Conservation (phyloP, 2,329 filamentous ascomycete genomes). For the Venturia nashicola region DNA sequence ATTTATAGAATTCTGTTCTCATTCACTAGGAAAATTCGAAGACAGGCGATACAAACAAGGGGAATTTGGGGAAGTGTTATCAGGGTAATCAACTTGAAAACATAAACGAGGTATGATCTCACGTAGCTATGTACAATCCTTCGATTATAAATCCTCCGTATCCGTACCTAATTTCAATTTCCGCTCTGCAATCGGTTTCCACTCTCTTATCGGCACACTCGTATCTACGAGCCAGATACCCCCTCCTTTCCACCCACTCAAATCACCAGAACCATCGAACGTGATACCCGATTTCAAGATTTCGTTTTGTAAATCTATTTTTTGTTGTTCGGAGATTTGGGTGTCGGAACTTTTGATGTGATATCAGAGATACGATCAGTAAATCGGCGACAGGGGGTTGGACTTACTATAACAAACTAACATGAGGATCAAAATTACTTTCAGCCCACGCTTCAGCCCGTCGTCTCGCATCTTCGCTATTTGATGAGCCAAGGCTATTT, state of each 20-base stretch:
- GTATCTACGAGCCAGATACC: constrained; percentile 6
- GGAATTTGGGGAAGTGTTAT: no score
- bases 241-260: constrained; percentile 7
- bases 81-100: no score
- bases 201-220: not conserved
- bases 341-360: not conserved
- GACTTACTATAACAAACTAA: constrained; percentile 3
- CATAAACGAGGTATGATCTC: no score
- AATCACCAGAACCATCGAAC: not conserved
- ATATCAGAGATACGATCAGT: no score
- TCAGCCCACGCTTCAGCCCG: not conserved
- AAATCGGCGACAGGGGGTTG: not conserved
- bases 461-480: not conserved
- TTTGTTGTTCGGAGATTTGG: not conserved
- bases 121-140: no score
- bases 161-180: not conserved
- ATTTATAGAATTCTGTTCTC: no score
- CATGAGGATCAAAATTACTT: not conserved
- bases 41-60: no score
- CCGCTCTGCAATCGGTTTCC: not conserved
- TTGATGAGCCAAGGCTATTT: no score
- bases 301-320: not conserved
- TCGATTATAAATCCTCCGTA: not conserved
- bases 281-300: not conserved
- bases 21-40: no score